These are phyloP conservation scores for Chrysoporthe deuterocubensis DNA, from an alignment of 2,329 filamentous ascomycete genomes.

Conservation along the genomic window DNA sequence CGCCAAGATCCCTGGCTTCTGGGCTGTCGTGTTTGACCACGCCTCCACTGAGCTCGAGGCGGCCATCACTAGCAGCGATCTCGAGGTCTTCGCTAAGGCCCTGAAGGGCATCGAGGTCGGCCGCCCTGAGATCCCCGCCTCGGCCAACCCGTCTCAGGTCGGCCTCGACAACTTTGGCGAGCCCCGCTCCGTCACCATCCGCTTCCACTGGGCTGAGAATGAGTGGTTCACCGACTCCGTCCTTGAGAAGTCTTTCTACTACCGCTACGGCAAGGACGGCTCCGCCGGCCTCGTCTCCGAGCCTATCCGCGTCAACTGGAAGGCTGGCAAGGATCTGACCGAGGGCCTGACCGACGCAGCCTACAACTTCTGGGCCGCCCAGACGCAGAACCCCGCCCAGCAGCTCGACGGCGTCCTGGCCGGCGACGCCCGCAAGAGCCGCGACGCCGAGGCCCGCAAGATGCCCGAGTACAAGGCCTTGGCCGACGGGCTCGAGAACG, in stretches of 20 bases:
- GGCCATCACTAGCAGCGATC: conserved; percentile 64
- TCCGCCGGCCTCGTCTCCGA: conserved; percentile 58
- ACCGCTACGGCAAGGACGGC: conserved; percentile 58
- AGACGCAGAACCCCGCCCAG: conserved; percentile 46
- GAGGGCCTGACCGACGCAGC: conserved; percentile 65
- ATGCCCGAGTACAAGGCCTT: conserved; percentile 60
- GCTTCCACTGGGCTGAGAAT: conserved; percentile 60
- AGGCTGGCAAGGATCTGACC: conserved; percentile 66
- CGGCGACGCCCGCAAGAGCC: conserved; percentile 29
- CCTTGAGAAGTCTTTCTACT: conserved; percentile 71
- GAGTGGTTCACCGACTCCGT: conserved; percentile 63
- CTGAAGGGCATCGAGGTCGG: conserved; percentile 60
- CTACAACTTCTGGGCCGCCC: conserved; percentile 59
- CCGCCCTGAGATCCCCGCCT: conserved; percentile 44
- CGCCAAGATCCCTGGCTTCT: conserved; percentile 66
- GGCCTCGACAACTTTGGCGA: conserved; percentile 51
- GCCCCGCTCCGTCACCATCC: conserved; percentile 65
- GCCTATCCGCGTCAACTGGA: conserved; percentile 69
- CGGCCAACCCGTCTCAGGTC: conserved; percentile 37
- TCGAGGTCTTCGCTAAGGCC: conserved; percentile 58
- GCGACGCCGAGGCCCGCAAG: conserved; percentile 29
- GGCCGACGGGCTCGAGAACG: conserved; percentile 52
- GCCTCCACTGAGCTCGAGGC: conserved; percentile 61
- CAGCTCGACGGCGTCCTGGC: conserved; percentile 24
- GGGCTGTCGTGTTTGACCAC: conserved; percentile 70